Evolutionary conservation across 164 flowering plant species (phyloP).

Genomic region (Kalanchoe fedtschenkoi): DNA sequence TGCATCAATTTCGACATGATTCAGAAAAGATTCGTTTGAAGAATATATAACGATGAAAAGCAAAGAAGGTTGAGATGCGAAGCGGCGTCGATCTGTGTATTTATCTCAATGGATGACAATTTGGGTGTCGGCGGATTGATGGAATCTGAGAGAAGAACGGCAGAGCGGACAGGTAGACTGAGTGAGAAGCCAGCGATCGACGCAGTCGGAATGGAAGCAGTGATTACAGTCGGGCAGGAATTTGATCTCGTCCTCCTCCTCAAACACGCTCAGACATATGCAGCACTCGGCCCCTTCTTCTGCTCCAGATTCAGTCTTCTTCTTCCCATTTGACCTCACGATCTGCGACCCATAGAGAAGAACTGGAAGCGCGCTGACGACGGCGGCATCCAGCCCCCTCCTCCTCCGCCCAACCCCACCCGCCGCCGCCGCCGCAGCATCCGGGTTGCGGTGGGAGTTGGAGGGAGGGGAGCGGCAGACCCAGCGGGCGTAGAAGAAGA

Average conservation of each 20-base stretch:
- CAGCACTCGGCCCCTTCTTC: background rate
- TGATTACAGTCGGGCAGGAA: conserved; percentile 3
- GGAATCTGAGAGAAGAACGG: background rate
- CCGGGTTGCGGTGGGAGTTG: background rate
- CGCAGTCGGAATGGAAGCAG: conserved; percentile 4
- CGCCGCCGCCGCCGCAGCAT: background rate
- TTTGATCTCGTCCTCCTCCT: conserved; percentile 1
- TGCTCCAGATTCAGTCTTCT: background rate
- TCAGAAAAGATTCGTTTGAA: no score
- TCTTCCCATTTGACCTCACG: background rate
- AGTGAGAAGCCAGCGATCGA: conserved; percentile 1
- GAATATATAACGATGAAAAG: no score
- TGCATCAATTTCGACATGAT: no score
- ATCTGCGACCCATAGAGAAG: background rate
- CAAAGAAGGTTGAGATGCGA: no score
- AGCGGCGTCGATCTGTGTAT: no score
- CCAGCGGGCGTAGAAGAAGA: conserved; percentile 7
- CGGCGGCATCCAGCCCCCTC: background rate
- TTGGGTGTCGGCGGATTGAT: background rate
- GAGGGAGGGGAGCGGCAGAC: background rate
- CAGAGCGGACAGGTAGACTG: conserved; percentile 6
- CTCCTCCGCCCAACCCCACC: background rate
- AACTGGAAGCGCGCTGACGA: background rate
- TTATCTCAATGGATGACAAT: no score
- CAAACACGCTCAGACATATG: conserved; percentile 3